phyloP scores from a whole-genome alignment of 2,329 filamentous ascomycete genomes.

The Chaetomium olivaceum region DNA sequence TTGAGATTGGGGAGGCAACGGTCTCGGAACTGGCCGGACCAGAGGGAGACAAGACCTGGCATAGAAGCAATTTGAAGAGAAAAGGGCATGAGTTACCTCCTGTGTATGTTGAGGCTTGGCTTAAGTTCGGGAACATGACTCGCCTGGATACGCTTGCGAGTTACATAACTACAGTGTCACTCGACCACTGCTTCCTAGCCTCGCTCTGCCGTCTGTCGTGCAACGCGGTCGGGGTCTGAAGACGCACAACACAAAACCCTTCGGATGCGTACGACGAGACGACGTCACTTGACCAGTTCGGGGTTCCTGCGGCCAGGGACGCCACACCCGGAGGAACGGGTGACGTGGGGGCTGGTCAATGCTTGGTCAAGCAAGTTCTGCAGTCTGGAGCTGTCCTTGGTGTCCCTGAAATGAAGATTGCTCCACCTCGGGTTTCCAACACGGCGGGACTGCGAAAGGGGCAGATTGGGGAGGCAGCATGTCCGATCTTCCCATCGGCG shows the following conservation, averaged over 20 bases:
- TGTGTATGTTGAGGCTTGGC: not conserved
- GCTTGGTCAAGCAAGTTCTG: not conserved
- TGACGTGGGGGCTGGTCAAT: slow-evolving; percentile 4
- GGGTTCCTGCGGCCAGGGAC: not conserved
- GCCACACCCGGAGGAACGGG: slow-evolving; percentile 4
- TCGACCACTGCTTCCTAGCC: not conserved
- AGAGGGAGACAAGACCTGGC: not conserved
- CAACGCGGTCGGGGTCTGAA: not conserved
- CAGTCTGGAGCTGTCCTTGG: not conserved
- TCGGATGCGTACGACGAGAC: not conserved
- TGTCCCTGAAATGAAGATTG: slow-evolving; percentile 9
- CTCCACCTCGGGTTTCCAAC: not conserved
- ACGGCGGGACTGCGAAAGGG: not conserved
- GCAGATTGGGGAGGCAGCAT: not conserved
- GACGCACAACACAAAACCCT: not conserved
- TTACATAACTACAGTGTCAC: not conserved
- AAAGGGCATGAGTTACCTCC: not conserved
- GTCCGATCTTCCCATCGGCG: not conserved
- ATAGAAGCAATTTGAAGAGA: not conserved
- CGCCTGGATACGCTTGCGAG: not conserved
- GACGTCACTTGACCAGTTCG: slow-evolving; percentile 1
- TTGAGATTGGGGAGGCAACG: not conserved
- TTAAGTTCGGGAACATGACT: not conserved
- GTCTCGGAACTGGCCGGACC: not conserved
- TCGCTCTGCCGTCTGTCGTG: not conserved